Conservation (phyloP, 495 filamentous ascomycete genomes). For the Polyplosphaeria fusca region DNA sequence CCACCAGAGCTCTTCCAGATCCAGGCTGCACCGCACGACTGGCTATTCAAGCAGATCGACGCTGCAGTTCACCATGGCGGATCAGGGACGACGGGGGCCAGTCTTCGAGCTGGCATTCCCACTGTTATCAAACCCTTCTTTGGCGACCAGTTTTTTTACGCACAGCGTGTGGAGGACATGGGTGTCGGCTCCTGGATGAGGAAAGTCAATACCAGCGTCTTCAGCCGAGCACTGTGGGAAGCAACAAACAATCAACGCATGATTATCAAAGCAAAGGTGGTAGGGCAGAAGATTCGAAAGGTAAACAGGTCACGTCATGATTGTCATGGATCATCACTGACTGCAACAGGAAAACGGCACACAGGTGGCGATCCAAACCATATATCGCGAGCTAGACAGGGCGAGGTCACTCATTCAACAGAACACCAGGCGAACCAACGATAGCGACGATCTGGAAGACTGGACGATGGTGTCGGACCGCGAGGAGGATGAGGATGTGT, state of each 20-base stretch:
- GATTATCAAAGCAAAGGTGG: conserved; percentile 74
- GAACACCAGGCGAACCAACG: conserved; percentile 42
- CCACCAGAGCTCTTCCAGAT: conserved; percentile 83
- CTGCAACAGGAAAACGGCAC: conserved; percentile 94
- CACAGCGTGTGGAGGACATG: conserved; percentile 79
- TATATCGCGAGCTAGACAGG: conserved; percentile 95
- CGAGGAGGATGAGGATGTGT: conserved; percentile 10
- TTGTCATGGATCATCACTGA: conserved; percentile 8
- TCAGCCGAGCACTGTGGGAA: conserved; percentile 87
- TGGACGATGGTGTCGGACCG: conserved; percentile 30
- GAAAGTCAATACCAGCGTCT: conserved; percentile 78
- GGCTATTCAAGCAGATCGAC: conserved; percentile 92
- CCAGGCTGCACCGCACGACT: conserved; percentile 89
- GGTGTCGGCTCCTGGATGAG: conserved; percentile 88
- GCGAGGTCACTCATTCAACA: conserved; percentile 81
- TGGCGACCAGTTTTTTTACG: conserved; percentile 97
- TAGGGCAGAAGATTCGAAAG: conserved; percentile 83
- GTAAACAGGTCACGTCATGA: too few species aligned
- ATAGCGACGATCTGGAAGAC: conserved; percentile 52
- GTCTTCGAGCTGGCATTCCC: conserved; percentile 84
- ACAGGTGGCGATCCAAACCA: conserved; percentile 79
- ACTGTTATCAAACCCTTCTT: conserved; percentile 97
- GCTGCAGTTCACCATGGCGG: conserved; percentile 94
- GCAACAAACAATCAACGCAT: conserved; percentile 83
- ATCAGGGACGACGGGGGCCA: conserved; percentile 92